Evolutionary conservation across 352 stramenopile genomes (phyloP), one percentile per base, ranked within the genome.

Genomic region (Globisporangium echinulatum): DNA sequence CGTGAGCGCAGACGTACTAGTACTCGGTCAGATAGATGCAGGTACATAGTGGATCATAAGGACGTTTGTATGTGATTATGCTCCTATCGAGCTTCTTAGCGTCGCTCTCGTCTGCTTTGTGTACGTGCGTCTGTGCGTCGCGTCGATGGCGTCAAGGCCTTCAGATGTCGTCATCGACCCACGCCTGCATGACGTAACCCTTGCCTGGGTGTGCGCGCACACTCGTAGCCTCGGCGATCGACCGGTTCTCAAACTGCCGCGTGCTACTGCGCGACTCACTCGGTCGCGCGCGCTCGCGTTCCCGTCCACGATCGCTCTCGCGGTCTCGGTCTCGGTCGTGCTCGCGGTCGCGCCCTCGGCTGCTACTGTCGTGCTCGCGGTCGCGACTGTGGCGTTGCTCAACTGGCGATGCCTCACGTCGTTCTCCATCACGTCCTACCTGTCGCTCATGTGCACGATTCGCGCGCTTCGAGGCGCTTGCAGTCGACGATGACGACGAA

Each of bases 181-280:
- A 90, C 7, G 80, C 80, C 50, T 90, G 72, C 67, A 90, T 88
- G 50, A 88, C 68, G 52, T 71, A 80, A 3, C 76, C 78, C 52
- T 83, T 77, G 56, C 62, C 74, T 49, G 56, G 40, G 42, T 69
- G 46, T 49, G 65, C 25, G 37, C 63, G 59, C 54, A 56, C 60
- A 44, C 42, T 67, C 37, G 38, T 52, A 15, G 48, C 8, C 9
- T 54, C 53, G 6, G 56, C 54, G 54, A 53, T 69, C 48, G 39
- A 53, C 44, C 44, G 62, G 5, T 58, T 51, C 51, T 64, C 49
- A 10, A 60, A 49, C 62, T 66, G 36, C 43, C 37, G 68, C 56
- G 10, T 61, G 49, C 43, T 75, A 33, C 37, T 33, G 9, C 62
- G 36, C 15, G 43, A n/a, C 11, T n/a, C 38, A 3, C 17, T 52